Evolutionary conservation across 805 yeast genomes (phyloP).

Genomic region (Yarrowia bubula): DNA sequence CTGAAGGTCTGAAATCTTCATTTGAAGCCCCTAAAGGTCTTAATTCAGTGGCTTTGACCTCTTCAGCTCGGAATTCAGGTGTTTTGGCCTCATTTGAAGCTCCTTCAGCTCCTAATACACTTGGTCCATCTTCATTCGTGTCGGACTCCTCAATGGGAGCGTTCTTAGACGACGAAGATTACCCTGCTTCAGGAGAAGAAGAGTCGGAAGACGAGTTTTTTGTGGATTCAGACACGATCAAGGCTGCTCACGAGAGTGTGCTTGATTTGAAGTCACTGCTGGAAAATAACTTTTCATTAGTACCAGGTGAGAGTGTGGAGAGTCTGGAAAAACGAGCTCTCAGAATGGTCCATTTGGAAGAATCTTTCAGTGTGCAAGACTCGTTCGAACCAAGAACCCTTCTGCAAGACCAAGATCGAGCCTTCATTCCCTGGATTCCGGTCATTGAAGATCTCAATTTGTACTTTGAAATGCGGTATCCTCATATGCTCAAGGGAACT

Average conservation of each 20-base stretch:
- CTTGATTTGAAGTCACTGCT: neutral
- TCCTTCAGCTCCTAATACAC: no score
- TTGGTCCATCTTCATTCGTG: no score
- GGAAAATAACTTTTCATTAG: neutral
- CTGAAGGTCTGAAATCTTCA: no score
- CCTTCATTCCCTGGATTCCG: conserved; percentile 33
- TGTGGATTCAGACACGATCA: neutral
- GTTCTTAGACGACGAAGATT: conserved; percentile 12
- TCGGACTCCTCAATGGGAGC: no score
- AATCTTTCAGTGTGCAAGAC: conserved; percentile 31
- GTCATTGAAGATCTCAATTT: conserved; percentile 31
- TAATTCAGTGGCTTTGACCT: no score
- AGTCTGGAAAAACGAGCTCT: conserved; percentile 20
- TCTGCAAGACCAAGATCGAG: conserved; percentile 32
- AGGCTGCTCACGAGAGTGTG: conserved; percentile 5
- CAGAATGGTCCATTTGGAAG: conserved; percentile 29
- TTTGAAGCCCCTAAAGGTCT: no score
- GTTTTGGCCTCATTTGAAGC: no score
- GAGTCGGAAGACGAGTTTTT: neutral
- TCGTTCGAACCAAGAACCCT: conserved; percentile 31
- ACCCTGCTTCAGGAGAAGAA: conserved; percentile 9
- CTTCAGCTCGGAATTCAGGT: no score
- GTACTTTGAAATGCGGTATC: conserved; percentile 31
- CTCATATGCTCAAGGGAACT: conserved; percentile 28
- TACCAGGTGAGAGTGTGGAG: conserved; percentile 10